Evolutionary conservation across 2,329 filamentous ascomycete genomes (phyloP).

Genomic region (Apiospora koreana): DNA sequence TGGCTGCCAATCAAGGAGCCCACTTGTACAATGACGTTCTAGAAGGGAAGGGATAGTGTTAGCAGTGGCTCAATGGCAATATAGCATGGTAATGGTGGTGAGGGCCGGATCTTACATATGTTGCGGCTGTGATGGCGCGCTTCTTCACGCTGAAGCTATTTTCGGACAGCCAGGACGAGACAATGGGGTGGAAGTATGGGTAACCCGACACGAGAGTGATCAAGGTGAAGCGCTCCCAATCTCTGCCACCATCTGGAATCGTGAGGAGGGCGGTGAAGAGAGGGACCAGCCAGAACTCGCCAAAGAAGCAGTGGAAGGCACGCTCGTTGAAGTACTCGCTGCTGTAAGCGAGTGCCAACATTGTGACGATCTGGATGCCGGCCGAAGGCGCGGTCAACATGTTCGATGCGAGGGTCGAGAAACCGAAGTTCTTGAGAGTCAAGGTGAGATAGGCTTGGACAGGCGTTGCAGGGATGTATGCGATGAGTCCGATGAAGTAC

Average conservation of each 20-base stretch:
- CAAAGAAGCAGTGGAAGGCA: constrained; percentile 52
- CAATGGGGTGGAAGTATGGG: constrained; percentile 60
- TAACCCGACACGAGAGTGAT: constrained; percentile 55
- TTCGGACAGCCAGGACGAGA: constrained; percentile 51
- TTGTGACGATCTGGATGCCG: constrained; percentile 56
- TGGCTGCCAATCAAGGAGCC: constrained; percentile 45
- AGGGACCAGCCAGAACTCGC: constrained; percentile 54
- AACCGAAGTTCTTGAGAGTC: constrained; percentile 57
- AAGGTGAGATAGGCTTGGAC: constrained; percentile 54
- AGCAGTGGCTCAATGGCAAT: not conserved
- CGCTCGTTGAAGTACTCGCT: constrained; percentile 58
- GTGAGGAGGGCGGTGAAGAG: constrained; percentile 52
- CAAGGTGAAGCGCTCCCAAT: constrained; percentile 54
- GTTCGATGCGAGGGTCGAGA: constrained; percentile 61
- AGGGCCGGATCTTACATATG: constrained; percentile 33
- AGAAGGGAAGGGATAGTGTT: not conserved
- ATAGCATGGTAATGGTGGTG: not conserved
- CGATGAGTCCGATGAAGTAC: constrained; percentile 49
- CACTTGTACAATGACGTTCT: constrained; percentile 47
- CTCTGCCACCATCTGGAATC: constrained; percentile 46
- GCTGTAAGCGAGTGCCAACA: constrained; percentile 54
- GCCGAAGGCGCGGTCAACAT: constrained; percentile 63
- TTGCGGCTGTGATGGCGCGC: constrained; percentile 47
- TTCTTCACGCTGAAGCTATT: constrained; percentile 53
- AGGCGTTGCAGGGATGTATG: constrained; percentile 50